These are phyloP conservation scores for Leccinum obscurum DNA, from an alignment of 768 basidiomycete genomes.

Conservation along the genomic window DNA sequence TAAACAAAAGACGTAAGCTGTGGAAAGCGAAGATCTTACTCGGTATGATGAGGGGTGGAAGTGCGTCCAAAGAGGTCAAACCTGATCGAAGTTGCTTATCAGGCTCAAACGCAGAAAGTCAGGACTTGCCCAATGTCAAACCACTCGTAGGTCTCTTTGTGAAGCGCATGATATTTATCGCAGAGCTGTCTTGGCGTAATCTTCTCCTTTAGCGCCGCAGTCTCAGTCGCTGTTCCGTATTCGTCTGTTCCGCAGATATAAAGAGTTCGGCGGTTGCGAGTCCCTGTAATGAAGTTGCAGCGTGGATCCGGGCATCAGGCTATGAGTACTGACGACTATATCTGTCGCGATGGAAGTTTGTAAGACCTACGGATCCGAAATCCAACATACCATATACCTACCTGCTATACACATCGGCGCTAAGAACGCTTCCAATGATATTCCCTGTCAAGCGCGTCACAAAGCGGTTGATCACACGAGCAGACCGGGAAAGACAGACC, in stretches of 20 bases:
- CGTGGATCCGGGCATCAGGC: not conserved
- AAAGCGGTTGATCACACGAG: conserved; percentile 10
- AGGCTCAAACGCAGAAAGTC: not conserved
- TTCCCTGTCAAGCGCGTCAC: conserved; percentile 50
- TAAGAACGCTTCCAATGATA: conserved; percentile 93
- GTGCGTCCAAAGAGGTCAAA: conserved; percentile 98
- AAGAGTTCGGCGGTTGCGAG: conserved; percentile 84
- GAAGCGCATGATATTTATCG: conserved; percentile 87
- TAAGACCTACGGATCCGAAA: conserved; percentile 3
- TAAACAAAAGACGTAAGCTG: not conserved
- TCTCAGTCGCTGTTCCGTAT: conserved; percentile 99
- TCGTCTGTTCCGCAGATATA: conserved; percentile 99
- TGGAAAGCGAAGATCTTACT: conserved; percentile 48
- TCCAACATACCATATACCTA: conserved; percentile 40
- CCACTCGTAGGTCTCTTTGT: conserved; percentile 95
- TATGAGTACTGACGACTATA: conserved; percentile 54
- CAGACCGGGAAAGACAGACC: conserved; percentile 47
- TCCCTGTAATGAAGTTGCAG: conserved; percentile 35
- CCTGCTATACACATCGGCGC: conserved; percentile 96
- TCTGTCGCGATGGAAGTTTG: conserved; percentile 32
- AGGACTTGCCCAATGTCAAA: conserved; percentile 83
- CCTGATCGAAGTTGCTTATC: conserved; percentile 37
- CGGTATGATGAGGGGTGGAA: conserved; percentile 84
- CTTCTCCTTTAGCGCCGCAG: conserved; percentile 89
- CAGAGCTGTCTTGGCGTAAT: conserved; percentile 79